These are phyloP conservation scores for Penicillium capsulatum DNA, from an alignment of 2,329 filamentous ascomycete genomes.

Conservation along the genomic window DNA sequence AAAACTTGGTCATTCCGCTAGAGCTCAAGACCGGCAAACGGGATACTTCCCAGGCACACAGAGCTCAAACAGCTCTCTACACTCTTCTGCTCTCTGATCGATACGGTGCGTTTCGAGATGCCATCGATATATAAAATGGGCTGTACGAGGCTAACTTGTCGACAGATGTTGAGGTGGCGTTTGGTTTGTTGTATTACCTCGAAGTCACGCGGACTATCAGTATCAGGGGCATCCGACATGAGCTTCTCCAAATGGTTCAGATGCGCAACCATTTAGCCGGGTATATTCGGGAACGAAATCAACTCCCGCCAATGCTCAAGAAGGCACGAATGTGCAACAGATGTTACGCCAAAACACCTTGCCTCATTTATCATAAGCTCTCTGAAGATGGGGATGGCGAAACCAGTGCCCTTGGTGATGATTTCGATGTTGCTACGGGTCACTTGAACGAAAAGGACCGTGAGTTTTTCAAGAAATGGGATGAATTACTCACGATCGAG, in stretches of 20 bases:
- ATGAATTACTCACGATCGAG: slow-evolving; percentile 86
- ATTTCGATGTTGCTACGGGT: slow-evolving; percentile 75
- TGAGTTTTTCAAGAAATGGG: slow-evolving; percentile 92
- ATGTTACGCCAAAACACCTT: slow-evolving; percentile 87
- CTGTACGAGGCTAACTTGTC: slow-evolving; percentile 11
- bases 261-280: slow-evolving; percentile 86
- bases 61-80: slow-evolving; percentile 91
- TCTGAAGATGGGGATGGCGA: slow-evolving; percentile 78
- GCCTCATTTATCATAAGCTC: slow-evolving; percentile 85
- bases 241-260: slow-evolving; percentile 94
- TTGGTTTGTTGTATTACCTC: slow-evolving; percentile 91
- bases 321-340: slow-evolving; percentile 75
- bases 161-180: slow-evolving; percentile 77
- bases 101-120: slow-evolving; percentile 54
- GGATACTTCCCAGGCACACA: slow-evolving; percentile 71
- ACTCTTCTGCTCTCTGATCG: slow-evolving; percentile 88
- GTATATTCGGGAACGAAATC: slow-evolving; percentile 74
- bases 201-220: slow-evolving; percentile 82
- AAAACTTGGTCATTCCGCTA: slow-evolving; percentile 79
- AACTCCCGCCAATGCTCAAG: slow-evolving; percentile 81
- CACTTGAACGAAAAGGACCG: slow-evolving; percentile 72
- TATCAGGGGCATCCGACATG: slow-evolving; percentile 78
- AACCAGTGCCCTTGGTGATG: slow-evolving; percentile 72
- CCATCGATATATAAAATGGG: neutral
- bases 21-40: slow-evolving; percentile 92